phyloP scores from a whole-genome alignment of 2,329 filamentous ascomycete genomes.

The Ceratocystis huliohia region DNA sequence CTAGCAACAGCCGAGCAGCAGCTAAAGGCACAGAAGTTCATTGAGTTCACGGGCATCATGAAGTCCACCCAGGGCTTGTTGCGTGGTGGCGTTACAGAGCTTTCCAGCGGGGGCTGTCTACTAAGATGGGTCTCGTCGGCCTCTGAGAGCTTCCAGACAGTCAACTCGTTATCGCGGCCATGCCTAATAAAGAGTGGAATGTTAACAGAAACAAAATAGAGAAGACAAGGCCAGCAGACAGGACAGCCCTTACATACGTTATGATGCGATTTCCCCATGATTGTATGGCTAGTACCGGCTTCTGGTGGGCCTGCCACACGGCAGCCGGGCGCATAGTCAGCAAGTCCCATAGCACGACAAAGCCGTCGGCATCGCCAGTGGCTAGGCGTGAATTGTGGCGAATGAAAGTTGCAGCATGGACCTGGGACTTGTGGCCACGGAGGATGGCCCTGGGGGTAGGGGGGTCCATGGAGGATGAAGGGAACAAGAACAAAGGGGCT shows the following conservation, averaged over 20 bases:
- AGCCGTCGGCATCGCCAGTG: slow-evolving; percentile 83
- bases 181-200: slow-evolving; percentile 43
- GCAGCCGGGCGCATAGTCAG: slow-evolving; percentile 66
- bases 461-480: not conserved
- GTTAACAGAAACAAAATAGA: not conserved
- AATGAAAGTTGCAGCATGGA: slow-evolving; percentile 66
- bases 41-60: slow-evolving; percentile 71
- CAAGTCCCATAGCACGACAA: slow-evolving; percentile 74
- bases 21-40: slow-evolving; percentile 88
- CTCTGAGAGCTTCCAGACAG: slow-evolving; percentile 63
- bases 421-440: slow-evolving; percentile 69
- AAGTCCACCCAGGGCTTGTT: slow-evolving; percentile 75
- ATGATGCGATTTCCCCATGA: slow-evolving; percentile 67
- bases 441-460: slow-evolving; percentile 48
- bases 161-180: slow-evolving; percentile 74
- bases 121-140: slow-evolving; percentile 53
- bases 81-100: slow-evolving; percentile 31
- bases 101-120: slow-evolving; percentile 58
- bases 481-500: not conserved
- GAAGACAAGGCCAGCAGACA: not conserved
- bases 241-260: slow-evolving; percentile 52
- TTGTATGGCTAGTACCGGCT: slow-evolving; percentile 60
- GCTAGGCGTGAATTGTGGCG: slow-evolving; percentile 61
- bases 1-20: slow-evolving; percentile 36
- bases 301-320: slow-evolving; percentile 77